Evolutionary conservation across 1,284 basidiomycete species (phyloP).

Genomic region (Tremellales sp.): DNA sequence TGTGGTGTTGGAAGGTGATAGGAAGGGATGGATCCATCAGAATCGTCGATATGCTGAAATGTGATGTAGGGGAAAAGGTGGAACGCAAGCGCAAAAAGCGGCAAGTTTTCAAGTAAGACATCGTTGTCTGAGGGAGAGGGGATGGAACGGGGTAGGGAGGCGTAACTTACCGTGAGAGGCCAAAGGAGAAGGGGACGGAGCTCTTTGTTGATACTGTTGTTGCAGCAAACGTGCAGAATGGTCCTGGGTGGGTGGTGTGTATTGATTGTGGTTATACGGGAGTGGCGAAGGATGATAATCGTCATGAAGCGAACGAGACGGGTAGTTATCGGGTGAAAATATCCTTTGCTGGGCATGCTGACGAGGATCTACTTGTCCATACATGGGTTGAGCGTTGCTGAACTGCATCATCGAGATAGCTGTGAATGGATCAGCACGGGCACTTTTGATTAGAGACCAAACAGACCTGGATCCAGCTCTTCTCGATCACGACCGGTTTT

Average conservation of each 20-base stretch:
- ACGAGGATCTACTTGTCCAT: too few species aligned
- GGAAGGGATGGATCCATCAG: slow-evolving; percentile 1
- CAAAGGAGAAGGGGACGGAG: slow-evolving; percentile 1
- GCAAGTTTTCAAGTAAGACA: slow-evolving; percentile 1
- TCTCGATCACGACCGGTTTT: slow-evolving; percentile 5
- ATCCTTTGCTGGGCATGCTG: slow-evolving; percentile 5
- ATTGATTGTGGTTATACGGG: slow-evolving; percentile 2
- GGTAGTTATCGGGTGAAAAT: slow-evolving; percentile 11
- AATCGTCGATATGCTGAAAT: slow-evolving; percentile 6
- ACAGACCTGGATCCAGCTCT: slow-evolving; percentile 12
- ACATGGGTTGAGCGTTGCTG: not conserved
- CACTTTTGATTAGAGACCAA: not conserved
- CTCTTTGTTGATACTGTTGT: slow-evolving; percentile 4
- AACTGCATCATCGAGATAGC: slow-evolving; percentile 1
- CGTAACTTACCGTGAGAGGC: slow-evolving; percentile 2
- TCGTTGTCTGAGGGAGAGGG: not conserved
- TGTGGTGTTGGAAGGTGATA: too few species aligned
- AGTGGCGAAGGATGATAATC: slow-evolving; percentile 2
- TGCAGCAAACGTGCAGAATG: slow-evolving; percentile 4
- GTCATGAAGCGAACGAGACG: slow-evolving; percentile 4
- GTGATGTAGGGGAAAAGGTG: not conserved
- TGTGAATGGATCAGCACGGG: not conserved
- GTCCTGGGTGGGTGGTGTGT: not conserved
- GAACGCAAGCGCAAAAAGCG: not conserved
- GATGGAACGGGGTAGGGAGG: not conserved